Base-by-base conservation (phyloP, 2,329 filamentous ascomycete genomes). In the Phialocephala subalpina region DNA sequence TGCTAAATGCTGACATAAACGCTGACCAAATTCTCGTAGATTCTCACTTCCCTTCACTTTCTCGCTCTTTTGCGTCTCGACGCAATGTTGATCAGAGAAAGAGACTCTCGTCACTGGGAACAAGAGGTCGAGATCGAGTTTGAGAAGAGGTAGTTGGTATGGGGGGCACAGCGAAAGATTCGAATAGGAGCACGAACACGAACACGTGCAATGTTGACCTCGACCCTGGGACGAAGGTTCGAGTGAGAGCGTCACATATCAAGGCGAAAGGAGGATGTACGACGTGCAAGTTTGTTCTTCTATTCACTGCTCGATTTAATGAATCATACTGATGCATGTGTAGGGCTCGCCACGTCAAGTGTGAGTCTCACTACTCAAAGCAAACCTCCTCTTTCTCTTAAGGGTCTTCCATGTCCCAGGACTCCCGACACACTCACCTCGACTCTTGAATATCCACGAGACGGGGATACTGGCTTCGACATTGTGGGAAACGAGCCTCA, bases 271-370 rank as follows among this genome's bases (percentile, higher is more conserved):
- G 38, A 14, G 63, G 63, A 6, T 65, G 63, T 27, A 22, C 42
- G 0, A 65, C 63, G 3, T 65, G 63, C 63, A 65, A 58, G 63
- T 61, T 20, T 53, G 58, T 52, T 25, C 29, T 22, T 55, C 35
- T 35, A 16, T 20, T 61, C 22, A 12, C 40, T 6, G 27, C 1
- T 49, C 25, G n/a, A 16, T 5, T 14, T 11, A 1, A 18, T 8
- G 14, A 36, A 55, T 9, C n/a, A 16, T 52, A 36, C 29, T 49
- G 9, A 53, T 29, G 6, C 45, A 25, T 16, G 5, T 52, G 7
- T n/a, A 62, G 63, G 45, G 40, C 42, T n/a, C 58, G 62, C 14
- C 55, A 59, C 40, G 63, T 65, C n/a, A n/a, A n/a, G n/a, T n/a
- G n/a, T n/a, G n/a, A n/a, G n/a, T n/a, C n/a, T n/a, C n/a, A n/a